These are phyloP conservation scores for Trematosphaeria pertusa DNA, from an alignment of 2,329 filamentous ascomycete species.

Conservation along the genomic window DNA sequence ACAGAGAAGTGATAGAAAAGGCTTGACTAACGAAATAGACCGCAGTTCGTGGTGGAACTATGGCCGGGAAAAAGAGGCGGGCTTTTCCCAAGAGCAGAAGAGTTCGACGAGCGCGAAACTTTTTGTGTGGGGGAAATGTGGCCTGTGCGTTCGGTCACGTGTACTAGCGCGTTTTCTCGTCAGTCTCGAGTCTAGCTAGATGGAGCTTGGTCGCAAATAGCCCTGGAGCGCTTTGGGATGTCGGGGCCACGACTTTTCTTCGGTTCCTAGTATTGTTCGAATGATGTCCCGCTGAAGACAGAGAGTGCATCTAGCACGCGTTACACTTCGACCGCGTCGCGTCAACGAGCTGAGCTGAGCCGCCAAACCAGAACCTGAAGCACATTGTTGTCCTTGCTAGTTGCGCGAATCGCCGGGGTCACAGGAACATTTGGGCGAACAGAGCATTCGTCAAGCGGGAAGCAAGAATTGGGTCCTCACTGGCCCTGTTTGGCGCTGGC, in stretches of 20 bases:
- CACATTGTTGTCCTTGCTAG: too few species aligned
- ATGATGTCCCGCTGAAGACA: too few species aligned
- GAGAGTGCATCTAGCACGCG: too few species aligned
- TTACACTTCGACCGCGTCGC: too few species aligned
- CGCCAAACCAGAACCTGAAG: too few species aligned
- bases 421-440: background rate
- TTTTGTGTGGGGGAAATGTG: constrained; percentile 12
- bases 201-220: too few species aligned
- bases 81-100: constrained; percentile 58
- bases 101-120: constrained; percentile 5
- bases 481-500: constrained; percentile 11
- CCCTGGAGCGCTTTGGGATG: too few species aligned
- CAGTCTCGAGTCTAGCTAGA: too few species aligned
- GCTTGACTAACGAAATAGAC: constrained; percentile 40
- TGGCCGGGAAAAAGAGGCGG: constrained; percentile 65
- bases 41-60: constrained; percentile 38
- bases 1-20: constrained; percentile 26
- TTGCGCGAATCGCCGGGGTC: too few species aligned
- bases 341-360: too few species aligned
- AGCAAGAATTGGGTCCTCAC: constrained; percentile 1
- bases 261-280: too few species aligned
- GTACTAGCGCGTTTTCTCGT: constrained; percentile 1
- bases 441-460: background rate
- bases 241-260: too few species aligned
- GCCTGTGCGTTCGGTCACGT: constrained; percentile 10